Evolutionary conservation across 2,329 filamentous ascomycete species (phyloP), one percentile per base, ranked within the genome.

Genomic region (Gaeumannomyces sp.): DNA sequence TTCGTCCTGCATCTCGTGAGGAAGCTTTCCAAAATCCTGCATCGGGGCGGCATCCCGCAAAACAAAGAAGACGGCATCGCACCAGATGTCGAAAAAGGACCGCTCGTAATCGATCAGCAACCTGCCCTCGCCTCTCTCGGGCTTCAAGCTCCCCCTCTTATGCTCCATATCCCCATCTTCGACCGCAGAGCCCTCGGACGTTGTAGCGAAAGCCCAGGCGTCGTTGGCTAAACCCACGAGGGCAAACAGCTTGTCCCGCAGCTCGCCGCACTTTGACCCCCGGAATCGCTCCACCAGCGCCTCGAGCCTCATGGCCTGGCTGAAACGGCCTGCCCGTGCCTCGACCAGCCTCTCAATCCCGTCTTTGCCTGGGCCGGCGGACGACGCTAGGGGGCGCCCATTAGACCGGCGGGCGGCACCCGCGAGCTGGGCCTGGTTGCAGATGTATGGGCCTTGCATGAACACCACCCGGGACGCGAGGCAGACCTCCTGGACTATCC

Each of bases 401-500:
- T 6, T 33, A 10, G 35, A 14, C 35, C 11, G 35, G 13, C 10
- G 11, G 35, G 35, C 4, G 14, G 35, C 14, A 11, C 14, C 6
- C 35, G 16, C 31, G 27, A 67, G 16, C n/a, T 63, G 62, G 22
- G 64, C 63, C 33, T 67, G 65, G 25, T 28, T 33, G 66, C 67
- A 67, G 3, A 68, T 53, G 31, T 64, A 50, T 3, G 60, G 38
- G 2, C 68, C 68, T 28, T 28, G 65, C 25, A 67, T 57, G 29
- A 67, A 65, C 5, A 65, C 59, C 28, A 69, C 31, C 16, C 35
- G 29, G 14, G 63, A 50, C 31, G 68, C 60, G 33, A 69, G 61
- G 33, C 68, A 69, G 5, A 65, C 64, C 61, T 68, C 68, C 50
- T 69, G 68, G 4, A 68, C 65, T 25, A 69, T 65, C 68, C 68